Percentiles rank a stretch among this genome's conserved stretches.
These are phyloP conservation scores for Clathrus columnatus DNA, from an alignment of 768 basidiomycete genomes.

Conservation along the genomic window DNA sequence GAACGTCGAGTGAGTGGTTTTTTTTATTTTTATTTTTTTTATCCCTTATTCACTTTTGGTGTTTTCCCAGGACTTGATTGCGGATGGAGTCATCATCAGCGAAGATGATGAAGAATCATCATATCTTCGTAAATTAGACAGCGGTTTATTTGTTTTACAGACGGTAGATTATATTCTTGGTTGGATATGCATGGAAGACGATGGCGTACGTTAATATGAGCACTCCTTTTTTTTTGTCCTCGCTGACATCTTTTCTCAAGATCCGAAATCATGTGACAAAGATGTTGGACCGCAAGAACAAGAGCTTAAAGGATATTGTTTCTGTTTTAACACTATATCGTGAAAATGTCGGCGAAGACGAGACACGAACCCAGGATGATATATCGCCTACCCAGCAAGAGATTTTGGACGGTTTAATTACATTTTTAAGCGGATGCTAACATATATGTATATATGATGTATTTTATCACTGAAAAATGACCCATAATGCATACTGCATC, in stretches of 20 bases:
- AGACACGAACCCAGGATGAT: constrained; percentile 27
- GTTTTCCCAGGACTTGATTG: constrained; percentile 38
- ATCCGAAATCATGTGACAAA: constrained; percentile 65
- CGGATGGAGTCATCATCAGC: constrained; percentile 47
- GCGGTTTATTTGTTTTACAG: constrained; percentile 82
- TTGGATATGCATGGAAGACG: constrained; percentile 97
- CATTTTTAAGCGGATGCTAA: constrained; percentile 43
- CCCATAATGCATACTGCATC: too few relatives aligned
- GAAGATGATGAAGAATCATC: constrained; percentile 63
- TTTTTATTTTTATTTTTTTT: too few relatives aligned
- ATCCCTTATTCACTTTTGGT: too few relatives aligned
- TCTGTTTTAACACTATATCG: constrained; percentile 61
- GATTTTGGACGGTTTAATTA: constrained; percentile 60
- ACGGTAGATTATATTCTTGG: constrained; percentile 90
- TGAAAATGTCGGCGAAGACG: constrained; percentile 60
- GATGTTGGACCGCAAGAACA: constrained; percentile 68
- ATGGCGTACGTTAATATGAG: constrained; percentile 52
- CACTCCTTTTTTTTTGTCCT: not conserved
- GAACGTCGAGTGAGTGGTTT: constrained; percentile 57
- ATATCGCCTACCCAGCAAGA: constrained; percentile 49
- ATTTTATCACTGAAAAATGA: not conserved
- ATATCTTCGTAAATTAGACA: constrained; percentile 83
- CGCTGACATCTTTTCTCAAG: constrained; percentile 31
- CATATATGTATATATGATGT: constrained; percentile 8
- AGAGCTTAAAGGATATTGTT: constrained; percentile 62